A percentile compares a stretch with the other conserved stretches of the same genome.
phyloP scores from a whole-genome alignment of 148 eudicot genomes.

The Nyssa sinensis region DNA sequence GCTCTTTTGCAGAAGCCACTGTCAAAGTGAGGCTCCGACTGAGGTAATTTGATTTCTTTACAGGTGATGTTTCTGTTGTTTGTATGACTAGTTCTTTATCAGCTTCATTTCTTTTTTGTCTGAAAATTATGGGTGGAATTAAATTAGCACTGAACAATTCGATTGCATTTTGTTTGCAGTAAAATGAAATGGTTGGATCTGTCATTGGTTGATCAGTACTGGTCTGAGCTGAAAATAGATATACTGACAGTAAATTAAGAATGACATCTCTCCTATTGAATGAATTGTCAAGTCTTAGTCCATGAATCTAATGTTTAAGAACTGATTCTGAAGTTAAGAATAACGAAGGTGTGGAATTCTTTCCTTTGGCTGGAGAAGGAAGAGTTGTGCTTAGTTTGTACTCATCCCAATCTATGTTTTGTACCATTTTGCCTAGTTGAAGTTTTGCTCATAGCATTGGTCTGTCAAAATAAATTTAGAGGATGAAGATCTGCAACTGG shows the following conservation, averaged over 20 bases:
- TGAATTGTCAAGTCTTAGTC: background rate
- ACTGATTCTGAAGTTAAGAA: background rate
- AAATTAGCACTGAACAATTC: background rate
- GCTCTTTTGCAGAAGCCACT: conserved; percentile 88
- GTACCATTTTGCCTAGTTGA: background rate
- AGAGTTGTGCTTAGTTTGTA: too few relatives aligned
- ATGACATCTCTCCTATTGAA: too few relatives aligned
- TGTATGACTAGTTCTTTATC: background rate
- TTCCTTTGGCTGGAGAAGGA: background rate
- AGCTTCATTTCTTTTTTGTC: background rate
- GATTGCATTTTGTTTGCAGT: background rate
- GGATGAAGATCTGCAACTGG: too few relatives aligned
- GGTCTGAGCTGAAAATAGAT: background rate
- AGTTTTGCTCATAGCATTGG: background rate
- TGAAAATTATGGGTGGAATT: background rate
- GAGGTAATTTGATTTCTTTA: conserved; percentile 21
- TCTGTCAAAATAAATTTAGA: background rate
- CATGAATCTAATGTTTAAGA: background rate
- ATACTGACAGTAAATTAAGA: too few relatives aligned
- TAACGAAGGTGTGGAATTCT: too few relatives aligned
- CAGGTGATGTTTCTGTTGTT: background rate
- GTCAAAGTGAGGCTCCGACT: conserved; percentile 38
- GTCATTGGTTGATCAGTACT: background rate
- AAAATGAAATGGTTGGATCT: background rate
- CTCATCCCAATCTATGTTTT: background rate